Evolutionary conservation across 2,329 filamentous ascomycete species (phyloP).

Genomic region (Incumbomyces lentus): DNA sequence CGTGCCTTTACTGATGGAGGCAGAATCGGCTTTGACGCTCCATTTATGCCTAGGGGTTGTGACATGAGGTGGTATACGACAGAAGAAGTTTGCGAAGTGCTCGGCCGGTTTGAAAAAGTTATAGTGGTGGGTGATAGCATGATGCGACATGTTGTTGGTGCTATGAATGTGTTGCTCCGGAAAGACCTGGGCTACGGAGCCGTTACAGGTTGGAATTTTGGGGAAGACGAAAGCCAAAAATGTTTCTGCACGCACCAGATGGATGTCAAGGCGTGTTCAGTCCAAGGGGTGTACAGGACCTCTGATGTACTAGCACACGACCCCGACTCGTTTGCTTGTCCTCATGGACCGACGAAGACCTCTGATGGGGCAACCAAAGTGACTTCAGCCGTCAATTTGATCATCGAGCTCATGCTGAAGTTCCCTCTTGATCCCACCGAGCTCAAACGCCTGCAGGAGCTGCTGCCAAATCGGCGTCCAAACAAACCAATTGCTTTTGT

Average conservation of each 20-base stretch:
- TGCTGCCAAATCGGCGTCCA: constrained; percentile 26
- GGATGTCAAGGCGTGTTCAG: constrained; percentile 39
- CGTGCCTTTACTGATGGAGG: constrained; percentile 36
- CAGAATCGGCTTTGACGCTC: constrained; percentile 35
- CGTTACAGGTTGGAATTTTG: constrained; percentile 42
- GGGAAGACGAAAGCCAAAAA: constrained; percentile 31
- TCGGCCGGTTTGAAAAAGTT: constrained; percentile 38
- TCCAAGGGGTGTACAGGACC: constrained; percentile 41
- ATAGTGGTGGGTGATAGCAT: constrained; percentile 41
- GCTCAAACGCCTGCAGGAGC: constrained; percentile 27
- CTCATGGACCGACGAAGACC: constrained; percentile 8
- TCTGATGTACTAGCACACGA: constrained; percentile 35
- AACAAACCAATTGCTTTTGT: constrained; percentile 33
- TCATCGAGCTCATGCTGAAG: constrained; percentile 36
- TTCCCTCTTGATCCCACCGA: constrained; percentile 35
- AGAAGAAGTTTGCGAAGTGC: constrained; percentile 36
- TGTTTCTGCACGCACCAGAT: constrained; percentile 43
- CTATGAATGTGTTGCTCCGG: constrained; percentile 37
- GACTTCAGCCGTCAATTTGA: constrained; percentile 26
- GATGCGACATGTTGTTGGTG: constrained; percentile 39
- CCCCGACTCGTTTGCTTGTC: constrained; percentile 33
- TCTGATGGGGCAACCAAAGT: neutral
- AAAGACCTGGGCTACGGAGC: constrained; percentile 40
- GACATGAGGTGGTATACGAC: constrained; percentile 41
- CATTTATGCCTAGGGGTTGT: constrained; percentile 36